Evolutionary conservation across 345 rosid species (phyloP), one percentile per base, ranked within the genome.

Genomic region (Ceriops decandra): DNA sequence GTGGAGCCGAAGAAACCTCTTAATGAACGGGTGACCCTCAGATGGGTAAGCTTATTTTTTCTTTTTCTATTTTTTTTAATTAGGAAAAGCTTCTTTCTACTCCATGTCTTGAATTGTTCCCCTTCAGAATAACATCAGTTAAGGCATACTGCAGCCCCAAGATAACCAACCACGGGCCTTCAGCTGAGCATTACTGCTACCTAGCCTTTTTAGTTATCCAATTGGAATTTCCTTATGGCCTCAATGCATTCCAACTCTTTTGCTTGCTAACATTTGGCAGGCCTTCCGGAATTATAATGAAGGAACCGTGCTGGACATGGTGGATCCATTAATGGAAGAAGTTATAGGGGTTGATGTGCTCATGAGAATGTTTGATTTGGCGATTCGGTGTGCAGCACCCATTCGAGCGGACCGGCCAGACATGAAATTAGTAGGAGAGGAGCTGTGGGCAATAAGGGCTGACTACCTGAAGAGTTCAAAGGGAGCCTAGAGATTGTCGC

Each of bases 371-470:
- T 86, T 90, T 71, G 73, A 72, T 74, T 82, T 95, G 80, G 99
- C 97, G 28, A 73, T 95, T 70, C 86, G 87, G 20, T 95, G 99
- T 75, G 95, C 97, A 21, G 99, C 97, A 27, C 99, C 99, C 0
- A 60, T 83, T 30, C 67, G 93, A 67, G 32, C 68, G 16, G 93
- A 91, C 32, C 78, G 97, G 26, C 99, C 97, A 0, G 90, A 88
- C 67, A 95, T 95, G 99, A 86, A 85, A 75, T 52, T 79, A 26
- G 99, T 87, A 32, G 95, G 83, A 68, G 93, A 91, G 77, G 83
- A 86, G 75, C 71, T 95, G 68, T 95, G 99, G 99, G 87, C 74
- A 28, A 90, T 95, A 83, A 88, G 99, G 57, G 89, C 93, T 22
- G 90, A 85, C 70, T 85, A 85, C 74, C 74, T 90, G 20, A 95